Base-by-base conservation (phyloP, 2,329 filamentous ascomycete genomes). In the Pleomassaria siparia region DNA sequence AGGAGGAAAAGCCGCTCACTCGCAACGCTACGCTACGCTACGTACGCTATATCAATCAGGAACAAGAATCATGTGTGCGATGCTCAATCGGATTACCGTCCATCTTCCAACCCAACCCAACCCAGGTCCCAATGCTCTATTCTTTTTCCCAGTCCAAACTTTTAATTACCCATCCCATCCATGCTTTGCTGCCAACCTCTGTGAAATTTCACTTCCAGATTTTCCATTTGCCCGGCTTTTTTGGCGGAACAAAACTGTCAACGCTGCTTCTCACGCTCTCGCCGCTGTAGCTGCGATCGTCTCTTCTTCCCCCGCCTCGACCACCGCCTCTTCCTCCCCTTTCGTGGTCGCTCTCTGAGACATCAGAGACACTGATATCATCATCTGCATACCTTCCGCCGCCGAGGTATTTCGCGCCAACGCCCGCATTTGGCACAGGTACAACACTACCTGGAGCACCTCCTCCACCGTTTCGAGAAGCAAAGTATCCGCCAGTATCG, bases 401-500 rank as follows among this genome's bases (percentile, higher is more conserved):
- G 9, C 66, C 66, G 1, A 64, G 55, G 51, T 69, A 66, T 39
- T 40, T 56, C 2, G 62, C 62, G 1, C 65, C 66, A 7, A 64
- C 64, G 3, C 64, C 63, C 7, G 63, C 62, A 39, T 45, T 42
- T 2, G 37, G 22, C 22, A 39, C 36, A 9, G 43, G 30, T 24
- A 47, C 37, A 28, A 37, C 32, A n/a, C 22, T 46, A 16, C 48
- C 16, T 15, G 43, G 20, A 39, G n/a, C 50, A 9, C 59, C 55
- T 3, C 58, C 56, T 2, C 61, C 60, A 16, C 55, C 60, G 21
- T 49, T 51, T 3, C 35, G 18, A 5, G 18, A 4, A 36, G 64
- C 64, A 54, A 67, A 69, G 32, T 67, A 63, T 7, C 57, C 62
- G 4, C 59, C 62, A 1, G 56, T 56, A 37, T 66, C 63, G 36